Percentiles rank a stretch among this genome's conserved stretches.
phyloP scores from a whole-genome alignment of 129 eudicot genomes.

The Ambrosia trifida region DNA sequence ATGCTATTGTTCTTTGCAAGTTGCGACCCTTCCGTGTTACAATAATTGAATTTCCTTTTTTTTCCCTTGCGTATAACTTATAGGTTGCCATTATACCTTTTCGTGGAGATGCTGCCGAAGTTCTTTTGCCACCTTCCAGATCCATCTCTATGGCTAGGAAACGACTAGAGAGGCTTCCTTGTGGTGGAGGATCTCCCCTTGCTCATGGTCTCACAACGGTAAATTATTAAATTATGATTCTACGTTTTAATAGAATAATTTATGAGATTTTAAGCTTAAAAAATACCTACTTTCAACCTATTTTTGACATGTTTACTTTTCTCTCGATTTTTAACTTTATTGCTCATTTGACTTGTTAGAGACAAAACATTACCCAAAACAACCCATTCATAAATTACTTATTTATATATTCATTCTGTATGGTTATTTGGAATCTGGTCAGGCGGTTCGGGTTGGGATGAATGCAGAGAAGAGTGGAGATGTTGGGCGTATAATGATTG shows the following conservation, averaged over 20 bases:
- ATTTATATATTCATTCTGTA: not conserved
- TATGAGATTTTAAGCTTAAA: not conserved
- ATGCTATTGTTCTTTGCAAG: too few species aligned
- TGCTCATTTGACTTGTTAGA: not conserved
- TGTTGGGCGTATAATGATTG: slow-evolving; percentile 97
- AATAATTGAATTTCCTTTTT: slow-evolving; percentile 5
- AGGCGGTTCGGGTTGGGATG: slow-evolving; percentile 96
- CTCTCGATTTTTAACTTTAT: not conserved
- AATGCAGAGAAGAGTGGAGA: slow-evolving; percentile 99
- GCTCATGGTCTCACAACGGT: slow-evolving; percentile 99
- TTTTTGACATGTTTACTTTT: not conserved
- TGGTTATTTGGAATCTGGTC: slow-evolving; percentile 16
- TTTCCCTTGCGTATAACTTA: slow-evolving; percentile 19
- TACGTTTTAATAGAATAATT: not conserved
- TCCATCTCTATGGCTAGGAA: slow-evolving; percentile 98
- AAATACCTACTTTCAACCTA: not conserved
- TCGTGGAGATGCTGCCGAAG: slow-evolving; percentile 98
- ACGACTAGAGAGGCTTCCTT: slow-evolving; percentile 97
- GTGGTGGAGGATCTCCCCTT: slow-evolving; percentile 99
- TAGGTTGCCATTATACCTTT: slow-evolving; percentile 94
- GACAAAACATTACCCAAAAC: not conserved
- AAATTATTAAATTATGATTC: not conserved
- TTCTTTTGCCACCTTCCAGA: slow-evolving; percentile 95
- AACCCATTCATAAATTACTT: not conserved
- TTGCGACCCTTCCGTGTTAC: too few species aligned